Evolutionary conservation across 129 eudicot genomes (phyloP).

Genomic region (Solidago caesia): DNA sequence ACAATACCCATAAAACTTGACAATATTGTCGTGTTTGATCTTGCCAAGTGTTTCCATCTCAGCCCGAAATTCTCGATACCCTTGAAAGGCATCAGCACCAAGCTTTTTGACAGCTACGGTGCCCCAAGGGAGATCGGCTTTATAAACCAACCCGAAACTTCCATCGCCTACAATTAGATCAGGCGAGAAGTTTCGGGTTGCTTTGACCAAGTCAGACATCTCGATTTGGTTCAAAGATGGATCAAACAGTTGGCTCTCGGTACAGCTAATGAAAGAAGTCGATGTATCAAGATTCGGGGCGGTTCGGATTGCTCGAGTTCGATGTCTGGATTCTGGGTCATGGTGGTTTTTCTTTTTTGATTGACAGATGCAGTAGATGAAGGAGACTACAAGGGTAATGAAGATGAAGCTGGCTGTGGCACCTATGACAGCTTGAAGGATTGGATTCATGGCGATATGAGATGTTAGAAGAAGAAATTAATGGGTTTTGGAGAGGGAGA

Average conservation of each 20-base stretch:
- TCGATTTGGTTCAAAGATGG: conserved; percentile 47
- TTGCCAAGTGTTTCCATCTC: conserved; percentile 91
- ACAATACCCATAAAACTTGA: conserved; percentile 67
- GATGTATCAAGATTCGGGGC: conserved; percentile 24
- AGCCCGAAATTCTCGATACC: conserved; percentile 81
- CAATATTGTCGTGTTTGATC: conserved; percentile 67
- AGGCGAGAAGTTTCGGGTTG: conserved; percentile 71
- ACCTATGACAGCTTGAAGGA: conserved; percentile 49
- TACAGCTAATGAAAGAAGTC: conserved; percentile 32
- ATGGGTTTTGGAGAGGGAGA: conserved; percentile 6
- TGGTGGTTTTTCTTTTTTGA: conserved; percentile 24
- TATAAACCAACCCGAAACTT: conserved; percentile 76
- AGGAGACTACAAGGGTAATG: conserved; percentile 42
- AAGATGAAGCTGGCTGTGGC: conserved; percentile 47
- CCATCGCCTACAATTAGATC: conserved; percentile 90
- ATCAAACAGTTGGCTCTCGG: conserved; percentile 64
- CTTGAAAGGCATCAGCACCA: conserved; percentile 78
- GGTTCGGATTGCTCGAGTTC: conserved; percentile 19
- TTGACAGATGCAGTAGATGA: conserved; percentile 34
- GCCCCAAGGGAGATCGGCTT: conserved; percentile 51
- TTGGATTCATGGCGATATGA: conserved; percentile 27
- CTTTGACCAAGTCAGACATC: conserved; percentile 57
- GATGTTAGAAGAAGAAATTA: not conserved
- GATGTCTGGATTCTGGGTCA: conserved; percentile 9
- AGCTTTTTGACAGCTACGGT: conserved; percentile 77